These are phyloP conservation scores for Pleurotus djamor DNA, from an alignment of 768 basidiomycete species.

Conservation along the genomic window DNA sequence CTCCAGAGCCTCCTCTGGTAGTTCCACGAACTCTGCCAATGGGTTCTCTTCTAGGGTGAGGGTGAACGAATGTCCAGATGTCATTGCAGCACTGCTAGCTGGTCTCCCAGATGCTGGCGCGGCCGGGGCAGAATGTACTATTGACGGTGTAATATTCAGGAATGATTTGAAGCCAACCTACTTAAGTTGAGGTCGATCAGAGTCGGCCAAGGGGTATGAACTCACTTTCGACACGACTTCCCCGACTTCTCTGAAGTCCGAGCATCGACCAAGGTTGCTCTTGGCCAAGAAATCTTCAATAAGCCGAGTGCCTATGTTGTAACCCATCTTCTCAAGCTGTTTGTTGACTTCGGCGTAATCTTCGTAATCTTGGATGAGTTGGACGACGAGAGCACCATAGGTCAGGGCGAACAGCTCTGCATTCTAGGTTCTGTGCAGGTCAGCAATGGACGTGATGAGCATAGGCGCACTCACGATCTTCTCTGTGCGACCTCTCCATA, in stretches of 20 bases:
- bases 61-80: constrained; percentile 64
- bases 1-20: constrained; percentile 90
- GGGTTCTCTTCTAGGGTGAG: constrained; percentile 96
- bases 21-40: constrained; percentile 93
- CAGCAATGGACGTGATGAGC: constrained; percentile 9
- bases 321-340: constrained; percentile 99
- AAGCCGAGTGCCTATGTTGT: constrained; percentile 93
- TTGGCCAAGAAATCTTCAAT: constrained; percentile 98
- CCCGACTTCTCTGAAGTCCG: constrained; percentile 92
- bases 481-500: constrained; percentile 93
- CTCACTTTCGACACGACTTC: constrained; percentile 93
- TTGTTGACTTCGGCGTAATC: constrained; percentile 95
- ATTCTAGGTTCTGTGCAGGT: constrained; percentile 54
- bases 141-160: constrained; percentile 84
- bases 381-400: constrained; percentile 96
- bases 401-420: constrained; percentile 96
- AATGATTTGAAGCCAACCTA: constrained; percentile 99
- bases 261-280: constrained; percentile 87
- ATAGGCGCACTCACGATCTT: constrained; percentile 71
- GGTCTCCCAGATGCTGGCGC: constrained; percentile 45
- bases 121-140: constrained; percentile 64
- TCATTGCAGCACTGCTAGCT: constrained; percentile 18
- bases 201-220: constrained; percentile 7
- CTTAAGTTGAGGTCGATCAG: not conserved
- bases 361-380: constrained; percentile 98